phyloP scores from a whole-genome alignment of 345 rosid species.

The Durio zibethinus region DNA sequence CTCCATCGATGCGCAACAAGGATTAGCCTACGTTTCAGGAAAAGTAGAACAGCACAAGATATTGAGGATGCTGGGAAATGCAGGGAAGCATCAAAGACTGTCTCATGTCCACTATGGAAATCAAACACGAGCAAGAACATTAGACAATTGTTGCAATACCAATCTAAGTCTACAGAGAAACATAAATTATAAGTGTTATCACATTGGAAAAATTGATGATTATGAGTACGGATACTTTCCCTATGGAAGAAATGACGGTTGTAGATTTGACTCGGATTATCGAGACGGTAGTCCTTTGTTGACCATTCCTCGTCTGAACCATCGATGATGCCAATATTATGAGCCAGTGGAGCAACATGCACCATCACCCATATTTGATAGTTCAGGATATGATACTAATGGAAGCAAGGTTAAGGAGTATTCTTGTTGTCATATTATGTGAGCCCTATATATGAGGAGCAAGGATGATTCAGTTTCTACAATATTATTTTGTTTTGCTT shows the following conservation, averaged over 20 bases:
- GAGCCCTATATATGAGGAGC: no score
- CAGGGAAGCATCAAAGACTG: not conserved
- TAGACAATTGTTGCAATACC: no score
- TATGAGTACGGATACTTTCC: not conserved
- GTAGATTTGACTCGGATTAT: not conserved
- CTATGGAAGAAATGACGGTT: no score
- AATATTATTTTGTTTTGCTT: no score
- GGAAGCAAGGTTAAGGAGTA: not conserved
- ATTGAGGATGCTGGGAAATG: not conserved
- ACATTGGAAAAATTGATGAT: not conserved
- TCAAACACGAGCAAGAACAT: not conserved
- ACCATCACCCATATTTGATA: not conserved
- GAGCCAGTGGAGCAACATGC: not conserved
- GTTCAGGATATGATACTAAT: not conserved
- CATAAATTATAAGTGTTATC: no score
- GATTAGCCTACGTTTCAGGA: not conserved
- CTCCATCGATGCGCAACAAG: not conserved
- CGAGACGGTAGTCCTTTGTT: not conserved
- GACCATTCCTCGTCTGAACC: not conserved
- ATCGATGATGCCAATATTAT: not conserved
- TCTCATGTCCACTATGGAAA: not conserved
- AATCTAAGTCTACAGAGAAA: not conserved
- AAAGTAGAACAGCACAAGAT: not conserved
- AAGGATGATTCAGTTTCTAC: no score
- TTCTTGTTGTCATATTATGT: not conserved